Base-by-base conservation (phyloP, 805 yeast genomes). In the Martiniozyma abietophila region DNA sequence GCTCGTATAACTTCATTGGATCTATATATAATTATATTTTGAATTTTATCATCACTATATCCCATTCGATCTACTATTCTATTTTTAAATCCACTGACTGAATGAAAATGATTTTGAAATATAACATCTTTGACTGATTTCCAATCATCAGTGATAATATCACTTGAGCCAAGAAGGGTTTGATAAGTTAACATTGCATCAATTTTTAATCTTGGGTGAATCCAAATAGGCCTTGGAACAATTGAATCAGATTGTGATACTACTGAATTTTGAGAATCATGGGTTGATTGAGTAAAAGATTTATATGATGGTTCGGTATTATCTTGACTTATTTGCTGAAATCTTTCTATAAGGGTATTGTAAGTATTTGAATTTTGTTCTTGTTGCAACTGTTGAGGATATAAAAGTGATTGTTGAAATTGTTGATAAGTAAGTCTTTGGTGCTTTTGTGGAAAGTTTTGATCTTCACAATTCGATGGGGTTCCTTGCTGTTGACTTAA, bases 171-270 rank as follows among this genome's bases (percentile, higher is more conserved):
- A 6, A 45, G 31, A 15, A 50, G 31, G 4, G 47, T 41, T 27
- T 47, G 50, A 31, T 48, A 56, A 2, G 63, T 58, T 25, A 53
- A 31, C 17, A 46, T 29, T 4, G 61, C 62, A 37, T 53, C 56
- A 18, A 46, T 42, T 21, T 46, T 46, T 32, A 59, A 36, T 17
- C 54, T 42, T 14, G 58, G 55, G 37, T 57, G 60, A 18, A 59
- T 51, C 64, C 62, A 59, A 10, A 58, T 40, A 25, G 49, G 39
- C 29, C 50, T 44, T 3, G 57, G 50, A n/a, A 46, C 20, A 22
- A 48, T 32, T 16, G 37, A 37, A 33, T 47, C 46, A 8, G 36
- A 12, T n/a, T n/a, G n/a, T n/a, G n/a, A n/a, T n/a, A n/a, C n/a
- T n/a, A n/a, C n/a, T n/a, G n/a, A n/a, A n/a, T n/a, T n/a, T n/a